Base-by-base conservation (phyloP, 2,329 filamentous ascomycete genomes). In the Paraphoma sp. region DNA sequence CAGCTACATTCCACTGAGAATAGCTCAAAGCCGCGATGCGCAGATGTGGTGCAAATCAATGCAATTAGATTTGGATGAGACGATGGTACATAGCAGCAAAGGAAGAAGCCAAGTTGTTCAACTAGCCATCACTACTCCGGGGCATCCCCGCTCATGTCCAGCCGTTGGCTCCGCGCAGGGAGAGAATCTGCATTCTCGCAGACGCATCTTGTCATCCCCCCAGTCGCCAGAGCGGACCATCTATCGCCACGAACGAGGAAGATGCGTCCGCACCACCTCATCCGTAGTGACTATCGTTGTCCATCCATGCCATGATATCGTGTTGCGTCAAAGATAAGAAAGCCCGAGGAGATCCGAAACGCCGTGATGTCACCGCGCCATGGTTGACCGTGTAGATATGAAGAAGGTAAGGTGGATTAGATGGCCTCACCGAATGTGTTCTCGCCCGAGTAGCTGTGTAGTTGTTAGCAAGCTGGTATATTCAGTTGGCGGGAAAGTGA, bases 371-470 rank as follows among this genome's bases (percentile, higher is more conserved):
- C 63, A 63, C 61, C 64, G 63, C 65, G 64, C 65, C 64, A 53
- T 60, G 53, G 57, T 60, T 60, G 62, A 53, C 54, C 51, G 55
- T 60, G 53, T 58, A 63, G 57, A 62, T 54, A 62, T 56, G 57
- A 57, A 50, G 51, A 55, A 60, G 41, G 51, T 43, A 48, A 54
- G 51, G 50, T 56, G 50, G 51, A 57, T 74, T 73, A 80, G 59
- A 74, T 66, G 40, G 73, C 76, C 71, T 81, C 78, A 65, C 95
- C 95, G 76, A 99, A 99, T 53, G 95, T 99, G 86, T 98, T 99
- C 87, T 98, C 95, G 81, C 95, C 95, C 48, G 94, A 98, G 86
- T 97, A 97, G 71, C 87, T 89, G 69, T 57, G 23, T 8, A 16
- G 4, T 28, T 55, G 64, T 75, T 62, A 75, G 69, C 57, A 53